phyloP scores from a whole-genome alignment of 2,329 filamentous ascomycete species.

The Diaporthe vaccinii region DNA sequence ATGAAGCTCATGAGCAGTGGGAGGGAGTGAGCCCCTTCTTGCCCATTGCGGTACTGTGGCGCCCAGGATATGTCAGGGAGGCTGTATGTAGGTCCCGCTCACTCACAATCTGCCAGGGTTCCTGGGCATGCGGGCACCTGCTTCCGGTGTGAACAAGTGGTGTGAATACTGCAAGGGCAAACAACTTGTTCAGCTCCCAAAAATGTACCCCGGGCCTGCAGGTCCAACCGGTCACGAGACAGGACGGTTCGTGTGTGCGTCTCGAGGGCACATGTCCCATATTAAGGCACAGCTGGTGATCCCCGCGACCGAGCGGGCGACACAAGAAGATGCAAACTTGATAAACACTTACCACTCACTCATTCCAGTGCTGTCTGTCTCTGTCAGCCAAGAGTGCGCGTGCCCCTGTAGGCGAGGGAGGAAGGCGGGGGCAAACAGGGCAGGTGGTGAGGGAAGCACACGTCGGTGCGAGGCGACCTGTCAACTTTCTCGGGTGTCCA shows the following conservation, averaged over 20 bases:
- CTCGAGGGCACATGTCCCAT: background rate
- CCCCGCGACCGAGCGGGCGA: slow-evolving; percentile 16
- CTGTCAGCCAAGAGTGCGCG: slow-evolving; percentile 8
- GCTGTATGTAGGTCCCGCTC: background rate
- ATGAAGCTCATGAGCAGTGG: background rate
- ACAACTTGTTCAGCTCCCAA: background rate
- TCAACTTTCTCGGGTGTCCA: slow-evolving; percentile 28
- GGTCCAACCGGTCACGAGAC: slow-evolving; percentile 27
- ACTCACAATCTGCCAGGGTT: background rate
- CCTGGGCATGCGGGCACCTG: background rate
- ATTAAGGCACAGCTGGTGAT: slow-evolving; percentile 26
- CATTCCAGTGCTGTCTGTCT: background rate
- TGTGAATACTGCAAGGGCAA: slow-evolving; percentile 12
- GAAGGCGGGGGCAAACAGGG: slow-evolving; percentile 18
- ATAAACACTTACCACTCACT: background rate
- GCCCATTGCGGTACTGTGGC: background rate
- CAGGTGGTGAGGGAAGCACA: background rate
- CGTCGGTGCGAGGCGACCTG: slow-evolving; percentile 26
- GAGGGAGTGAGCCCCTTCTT: background rate
- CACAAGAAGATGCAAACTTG: slow-evolving; percentile 27
- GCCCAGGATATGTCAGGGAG: background rate
- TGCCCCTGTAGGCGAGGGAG: background rate
- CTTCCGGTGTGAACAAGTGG: background rate
- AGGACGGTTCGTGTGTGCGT: background rate
- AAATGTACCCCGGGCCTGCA: slow-evolving; percentile 3